A percentile compares a stretch with the other conserved stretches of the same genome.
Evolutionary conservation across 164 flowering plant species (phyloP).

Genomic region (Protea cynaroides): DNA sequence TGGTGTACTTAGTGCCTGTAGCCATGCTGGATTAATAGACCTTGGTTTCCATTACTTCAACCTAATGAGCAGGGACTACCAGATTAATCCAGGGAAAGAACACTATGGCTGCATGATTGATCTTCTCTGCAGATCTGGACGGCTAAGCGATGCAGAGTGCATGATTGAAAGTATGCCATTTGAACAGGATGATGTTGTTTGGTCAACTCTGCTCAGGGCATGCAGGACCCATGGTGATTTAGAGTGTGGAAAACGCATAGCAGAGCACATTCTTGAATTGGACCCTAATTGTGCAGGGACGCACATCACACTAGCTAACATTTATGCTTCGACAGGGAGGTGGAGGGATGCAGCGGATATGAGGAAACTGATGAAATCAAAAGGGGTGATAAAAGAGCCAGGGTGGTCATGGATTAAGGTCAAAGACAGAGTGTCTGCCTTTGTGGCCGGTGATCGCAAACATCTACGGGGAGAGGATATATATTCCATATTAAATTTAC

Average conservation of each 20-base stretch:
- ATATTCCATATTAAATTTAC: constrained; percentile 37
- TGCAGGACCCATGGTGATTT: constrained; percentile 60
- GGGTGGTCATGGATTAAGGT: constrained; percentile 86
- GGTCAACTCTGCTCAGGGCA: constrained; percentile 78
- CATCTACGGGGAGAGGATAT: constrained; percentile 59
- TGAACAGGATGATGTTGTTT: constrained; percentile 72
- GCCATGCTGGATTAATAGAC: constrained; percentile 80
- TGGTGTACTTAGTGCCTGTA: constrained; percentile 81
- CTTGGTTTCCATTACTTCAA: constrained; percentile 66
- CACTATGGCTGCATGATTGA: constrained; percentile 94
- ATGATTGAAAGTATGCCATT: constrained; percentile 75
- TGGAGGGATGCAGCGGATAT: constrained; percentile 72
- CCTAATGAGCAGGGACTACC: constrained; percentile 40
- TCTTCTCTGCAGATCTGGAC: constrained; percentile 77
- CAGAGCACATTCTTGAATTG: constrained; percentile 49
- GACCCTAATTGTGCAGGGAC: constrained; percentile 73
- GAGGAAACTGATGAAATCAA: constrained; percentile 63
- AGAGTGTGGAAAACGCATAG: constrained; percentile 60
- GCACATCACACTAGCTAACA: constrained; percentile 62
- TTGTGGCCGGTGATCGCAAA: constrained; percentile 60
- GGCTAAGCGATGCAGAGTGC: constrained; percentile 61
- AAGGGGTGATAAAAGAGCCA: constrained; percentile 78
- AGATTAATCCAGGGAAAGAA: constrained; percentile 59
- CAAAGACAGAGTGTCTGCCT: constrained; percentile 53
- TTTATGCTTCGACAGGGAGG: constrained; percentile 62